Evolutionary conservation across 768 basidiomycete species (phyloP).

Genomic region (Pulveroboletus ravenelii): DNA sequence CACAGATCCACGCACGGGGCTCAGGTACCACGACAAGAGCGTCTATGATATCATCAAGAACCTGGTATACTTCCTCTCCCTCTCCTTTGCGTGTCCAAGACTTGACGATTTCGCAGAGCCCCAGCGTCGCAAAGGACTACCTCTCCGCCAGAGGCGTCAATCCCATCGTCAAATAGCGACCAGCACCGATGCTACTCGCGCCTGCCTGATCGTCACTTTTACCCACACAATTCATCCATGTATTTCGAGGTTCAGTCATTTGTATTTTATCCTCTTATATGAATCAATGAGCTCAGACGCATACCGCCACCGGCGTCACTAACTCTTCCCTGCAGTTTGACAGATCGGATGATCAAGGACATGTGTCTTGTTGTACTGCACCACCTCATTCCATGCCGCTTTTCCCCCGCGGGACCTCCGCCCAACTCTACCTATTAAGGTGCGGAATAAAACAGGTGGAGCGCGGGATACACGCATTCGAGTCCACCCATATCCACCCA

Average conservation of each 20-base stretch:
- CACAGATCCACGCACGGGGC: slow-evolving; percentile 73
- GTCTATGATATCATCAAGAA: slow-evolving; percentile 80
- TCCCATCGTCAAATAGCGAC: slow-evolving; percentile 40
- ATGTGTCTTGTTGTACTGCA: not conserved
- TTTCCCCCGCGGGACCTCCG: not conserved
- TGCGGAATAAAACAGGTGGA: not conserved
- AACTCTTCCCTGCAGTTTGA: not conserved
- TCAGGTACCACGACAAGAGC: slow-evolving; percentile 82
- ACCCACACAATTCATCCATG: not conserved
- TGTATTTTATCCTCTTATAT: not conserved
- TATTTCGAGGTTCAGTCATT: not conserved
- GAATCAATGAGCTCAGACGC: not conserved
- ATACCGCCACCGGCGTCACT: not conserved
- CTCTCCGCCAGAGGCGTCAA: slow-evolving; percentile 53
- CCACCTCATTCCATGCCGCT: not conserved
- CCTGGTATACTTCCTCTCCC: slow-evolving; percentile 41
- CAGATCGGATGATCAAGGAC: not conserved
- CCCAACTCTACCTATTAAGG: not conserved
- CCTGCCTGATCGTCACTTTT: not conserved
- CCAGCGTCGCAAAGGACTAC: slow-evolving; percentile 72
- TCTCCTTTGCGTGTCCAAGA: not conserved
- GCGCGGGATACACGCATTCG: not conserved
- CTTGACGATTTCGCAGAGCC: slow-evolving; percentile 36
- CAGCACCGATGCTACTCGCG: not conserved
- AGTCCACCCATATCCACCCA: not conserved